Evolutionary conservation across 345 rosid genomes (phyloP).

Genomic region (Salix koriyanagi): DNA sequence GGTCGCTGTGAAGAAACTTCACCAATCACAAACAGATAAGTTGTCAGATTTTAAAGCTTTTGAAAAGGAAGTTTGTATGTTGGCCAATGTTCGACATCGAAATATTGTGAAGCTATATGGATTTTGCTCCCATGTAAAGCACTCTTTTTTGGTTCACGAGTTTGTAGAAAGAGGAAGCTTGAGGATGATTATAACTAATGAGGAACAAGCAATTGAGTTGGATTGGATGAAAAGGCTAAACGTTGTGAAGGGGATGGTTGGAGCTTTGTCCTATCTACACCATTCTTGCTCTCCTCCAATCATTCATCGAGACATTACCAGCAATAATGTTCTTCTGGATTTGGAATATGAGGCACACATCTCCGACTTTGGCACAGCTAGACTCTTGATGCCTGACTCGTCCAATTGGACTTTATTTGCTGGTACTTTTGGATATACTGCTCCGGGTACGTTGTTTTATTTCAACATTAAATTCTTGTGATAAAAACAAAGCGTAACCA

Average conservation of each 20-base stretch:
- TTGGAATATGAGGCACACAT: neutral
- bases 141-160: neutral
- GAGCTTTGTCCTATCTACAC: slow-evolving; percentile 10
- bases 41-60: neutral
- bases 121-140: neutral
- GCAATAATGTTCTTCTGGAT: slow-evolving; percentile 11
- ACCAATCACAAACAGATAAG: neutral
- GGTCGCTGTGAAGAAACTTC: slow-evolving; percentile 19
- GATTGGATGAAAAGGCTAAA: slow-evolving; percentile 4
- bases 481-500: no score
- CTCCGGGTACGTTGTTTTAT: no score
- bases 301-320: slow-evolving; percentile 10
- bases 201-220: neutral
- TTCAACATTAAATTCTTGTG: no score
- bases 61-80: neutral
- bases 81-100: no score
- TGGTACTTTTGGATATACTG: neutral
- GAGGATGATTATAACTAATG: neutral
- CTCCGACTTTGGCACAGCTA: no score
- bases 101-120: neutral
- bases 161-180: slow-evolving; percentile 12
- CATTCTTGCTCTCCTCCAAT: neutral
- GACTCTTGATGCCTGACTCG: no score
- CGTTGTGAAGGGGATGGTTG: slow-evolving; percentile 4
- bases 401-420: neutral